These are phyloP conservation scores for Beverwykella pulmonaria DNA, from an alignment of 495 filamentous ascomycete species.

Conservation along the genomic window DNA sequence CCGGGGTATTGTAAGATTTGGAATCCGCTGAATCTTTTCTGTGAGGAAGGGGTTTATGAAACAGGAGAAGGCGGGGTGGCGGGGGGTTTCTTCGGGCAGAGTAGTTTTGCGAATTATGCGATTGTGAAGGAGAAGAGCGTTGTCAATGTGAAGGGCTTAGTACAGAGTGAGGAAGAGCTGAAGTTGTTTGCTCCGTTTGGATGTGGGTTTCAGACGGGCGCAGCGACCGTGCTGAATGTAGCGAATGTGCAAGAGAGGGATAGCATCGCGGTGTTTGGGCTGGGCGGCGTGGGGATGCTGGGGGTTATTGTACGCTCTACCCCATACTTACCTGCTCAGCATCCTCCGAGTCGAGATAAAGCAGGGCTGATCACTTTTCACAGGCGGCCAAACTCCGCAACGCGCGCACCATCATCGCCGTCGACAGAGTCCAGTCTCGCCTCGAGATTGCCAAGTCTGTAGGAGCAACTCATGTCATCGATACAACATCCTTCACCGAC, in stretches of 20 bases:
- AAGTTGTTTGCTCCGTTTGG: constrained; percentile 28
- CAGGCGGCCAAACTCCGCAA: constrained; percentile 16
- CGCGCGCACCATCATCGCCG: constrained; percentile 16
- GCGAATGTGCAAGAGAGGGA: constrained; percentile 9
- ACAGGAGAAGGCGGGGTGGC: neutral
- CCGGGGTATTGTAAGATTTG: constrained; percentile 1
- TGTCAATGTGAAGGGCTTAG: constrained; percentile 2
- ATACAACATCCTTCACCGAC: neutral
- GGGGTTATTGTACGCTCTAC: constrained; percentile 3
- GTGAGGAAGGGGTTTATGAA: constrained; percentile 1
- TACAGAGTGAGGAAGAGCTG: constrained; percentile 22
- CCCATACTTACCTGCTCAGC: too few relatives aligned
- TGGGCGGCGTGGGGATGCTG: constrained; percentile 21
- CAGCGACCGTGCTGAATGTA: constrained; percentile 4
- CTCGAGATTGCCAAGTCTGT: constrained; percentile 17
- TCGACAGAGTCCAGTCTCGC: constrained; percentile 10
- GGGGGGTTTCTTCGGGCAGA: constrained; percentile 19
- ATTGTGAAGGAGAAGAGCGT: constrained; percentile 11
- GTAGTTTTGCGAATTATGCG: constrained; percentile 6
- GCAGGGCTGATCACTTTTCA: neutral
- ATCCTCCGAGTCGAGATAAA: too few relatives aligned
- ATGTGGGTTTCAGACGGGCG: constrained; percentile 28
- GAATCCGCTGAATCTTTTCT: neutral
- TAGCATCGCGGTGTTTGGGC: constrained; percentile 14
- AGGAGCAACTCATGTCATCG: constrained; percentile 19